Evolutionary conservation across 192 early-diverging fungal species (phyloP).

Genomic region (Neocallimastix lanati): DNA sequence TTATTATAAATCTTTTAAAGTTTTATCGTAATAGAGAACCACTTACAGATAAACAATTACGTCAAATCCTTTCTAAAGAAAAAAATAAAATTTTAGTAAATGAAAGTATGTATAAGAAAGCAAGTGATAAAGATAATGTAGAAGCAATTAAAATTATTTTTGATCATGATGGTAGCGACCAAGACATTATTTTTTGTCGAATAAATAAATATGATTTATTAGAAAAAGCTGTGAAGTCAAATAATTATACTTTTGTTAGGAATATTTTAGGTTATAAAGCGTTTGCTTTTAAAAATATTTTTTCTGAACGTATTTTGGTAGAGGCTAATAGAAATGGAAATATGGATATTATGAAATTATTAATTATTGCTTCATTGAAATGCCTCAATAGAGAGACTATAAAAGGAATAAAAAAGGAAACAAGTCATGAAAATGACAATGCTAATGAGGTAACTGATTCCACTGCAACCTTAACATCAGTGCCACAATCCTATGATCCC

Average conservation of each 20-base stretch:
- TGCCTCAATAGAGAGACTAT: no score
- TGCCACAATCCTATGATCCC: neutral
- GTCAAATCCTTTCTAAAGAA: neutral
- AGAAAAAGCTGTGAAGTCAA: neutral
- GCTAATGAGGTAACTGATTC: no score
- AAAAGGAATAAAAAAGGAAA: no score
- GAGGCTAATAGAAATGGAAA: neutral
- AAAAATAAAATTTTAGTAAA: neutral
- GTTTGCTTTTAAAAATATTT: neutral
- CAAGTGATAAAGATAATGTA: neutral
- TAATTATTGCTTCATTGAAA: neutral
- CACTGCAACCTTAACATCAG: no score
- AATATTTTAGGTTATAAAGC: neutral
- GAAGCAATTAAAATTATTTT: neutral
- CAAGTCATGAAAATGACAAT: no score
- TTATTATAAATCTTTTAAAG: neutral
- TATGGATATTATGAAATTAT: neutral
- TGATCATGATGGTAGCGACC: neutral
- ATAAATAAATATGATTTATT: neutral
- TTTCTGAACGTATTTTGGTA: neutral
- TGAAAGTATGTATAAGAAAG: neutral
- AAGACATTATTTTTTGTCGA: neutral
- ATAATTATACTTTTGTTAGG: neutral
- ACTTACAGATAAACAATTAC: neutral
- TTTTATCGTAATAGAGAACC: neutral